Percentiles rank a stretch among this genome's conserved stretches.
These are phyloP conservation scores for Dryadomyces quercus-mongolicae DNA, from an alignment of 2,329 filamentous ascomycete species.

Conservation along the genomic window DNA sequence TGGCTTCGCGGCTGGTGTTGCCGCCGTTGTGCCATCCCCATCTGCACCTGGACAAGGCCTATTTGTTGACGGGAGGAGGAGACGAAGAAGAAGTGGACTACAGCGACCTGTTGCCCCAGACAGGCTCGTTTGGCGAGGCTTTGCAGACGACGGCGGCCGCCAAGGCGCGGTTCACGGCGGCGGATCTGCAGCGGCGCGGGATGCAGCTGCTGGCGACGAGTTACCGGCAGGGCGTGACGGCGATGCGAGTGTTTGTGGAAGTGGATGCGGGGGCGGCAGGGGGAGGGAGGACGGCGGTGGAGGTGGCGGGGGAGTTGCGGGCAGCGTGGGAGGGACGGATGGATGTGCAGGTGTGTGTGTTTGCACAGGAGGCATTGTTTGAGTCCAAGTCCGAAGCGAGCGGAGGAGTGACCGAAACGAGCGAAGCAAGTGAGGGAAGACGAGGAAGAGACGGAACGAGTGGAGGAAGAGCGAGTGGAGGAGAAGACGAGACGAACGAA, in stretches of 20 bases:
- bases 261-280: constrained; percentile 46
- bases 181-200: constrained; percentile 53
- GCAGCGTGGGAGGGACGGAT: constrained; percentile 37
- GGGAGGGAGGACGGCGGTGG: constrained; percentile 21
- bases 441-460: background rate
- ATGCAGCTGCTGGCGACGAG: constrained; percentile 54
- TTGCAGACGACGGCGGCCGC: constrained; percentile 37
- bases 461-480: background rate
- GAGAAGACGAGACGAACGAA: no score
- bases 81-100: constrained; percentile 32
- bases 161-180: constrained; percentile 48
- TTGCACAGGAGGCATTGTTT: constrained; percentile 59
- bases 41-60: constrained; percentile 59
- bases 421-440: background rate
- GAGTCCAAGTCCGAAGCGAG: constrained; percentile 14
- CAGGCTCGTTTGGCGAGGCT: constrained; percentile 55
- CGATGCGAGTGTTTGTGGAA: constrained; percentile 61
- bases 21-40: constrained; percentile 55
- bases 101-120: constrained; percentile 43
- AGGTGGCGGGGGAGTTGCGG: constrained; percentile 45
- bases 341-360: constrained; percentile 54
- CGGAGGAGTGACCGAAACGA: constrained; percentile 20
- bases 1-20: constrained; percentile 17
- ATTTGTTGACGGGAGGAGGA: constrained; percentile 33
- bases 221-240: constrained; percentile 50